Conservation (phyloP, 2,329 filamentous ascomycete species). For the Nannizziopsis arthrosporioides region DNA sequence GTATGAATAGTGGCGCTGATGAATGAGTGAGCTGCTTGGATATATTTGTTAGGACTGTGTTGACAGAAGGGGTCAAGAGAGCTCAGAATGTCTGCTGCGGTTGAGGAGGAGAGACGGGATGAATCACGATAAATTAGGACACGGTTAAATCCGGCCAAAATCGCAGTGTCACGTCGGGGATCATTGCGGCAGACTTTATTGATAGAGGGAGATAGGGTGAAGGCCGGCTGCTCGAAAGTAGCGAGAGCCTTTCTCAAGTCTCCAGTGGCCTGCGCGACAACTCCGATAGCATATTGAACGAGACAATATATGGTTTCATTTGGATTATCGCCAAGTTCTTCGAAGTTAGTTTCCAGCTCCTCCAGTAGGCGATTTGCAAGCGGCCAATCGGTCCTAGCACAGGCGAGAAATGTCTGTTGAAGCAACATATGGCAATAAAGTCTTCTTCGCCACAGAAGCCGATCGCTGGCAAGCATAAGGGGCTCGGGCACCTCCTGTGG, state of each 20-base stretch:
- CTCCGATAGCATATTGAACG: constrained; percentile 59
- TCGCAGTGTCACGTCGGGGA: constrained; percentile 50
- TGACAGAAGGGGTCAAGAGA: constrained; percentile 56
- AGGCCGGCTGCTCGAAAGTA: constrained; percentile 52
- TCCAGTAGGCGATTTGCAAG: constrained; percentile 49
- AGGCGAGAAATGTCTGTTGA: constrained; percentile 58
- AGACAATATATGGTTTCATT: constrained; percentile 41
- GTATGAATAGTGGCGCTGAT: constrained; percentile 57
- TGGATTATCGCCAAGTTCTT: constrained; percentile 34
- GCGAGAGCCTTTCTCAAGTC: constrained; percentile 56
- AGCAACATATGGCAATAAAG: constrained; percentile 59
- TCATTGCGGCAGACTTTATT: constrained; percentile 35
- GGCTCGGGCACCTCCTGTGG: constrained; percentile 40
- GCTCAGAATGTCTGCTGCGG: constrained; percentile 51
- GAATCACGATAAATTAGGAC: constrained; percentile 61
- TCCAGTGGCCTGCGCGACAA: constrained; percentile 66
- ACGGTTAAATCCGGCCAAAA: constrained; percentile 53
- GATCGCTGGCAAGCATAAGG: constrained; percentile 46
- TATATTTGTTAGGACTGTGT: constrained; percentile 59
- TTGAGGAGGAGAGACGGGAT: constrained; percentile 44
- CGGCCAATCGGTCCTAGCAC: constrained; percentile 59
- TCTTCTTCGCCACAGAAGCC: constrained; percentile 53
- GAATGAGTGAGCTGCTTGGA: constrained; percentile 66
- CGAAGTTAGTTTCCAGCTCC: constrained; percentile 40
- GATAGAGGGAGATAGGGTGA: constrained; percentile 40